phyloP scores from a whole-genome alignment of 305 asterid species.

The Andrographis paniculata region DNA sequence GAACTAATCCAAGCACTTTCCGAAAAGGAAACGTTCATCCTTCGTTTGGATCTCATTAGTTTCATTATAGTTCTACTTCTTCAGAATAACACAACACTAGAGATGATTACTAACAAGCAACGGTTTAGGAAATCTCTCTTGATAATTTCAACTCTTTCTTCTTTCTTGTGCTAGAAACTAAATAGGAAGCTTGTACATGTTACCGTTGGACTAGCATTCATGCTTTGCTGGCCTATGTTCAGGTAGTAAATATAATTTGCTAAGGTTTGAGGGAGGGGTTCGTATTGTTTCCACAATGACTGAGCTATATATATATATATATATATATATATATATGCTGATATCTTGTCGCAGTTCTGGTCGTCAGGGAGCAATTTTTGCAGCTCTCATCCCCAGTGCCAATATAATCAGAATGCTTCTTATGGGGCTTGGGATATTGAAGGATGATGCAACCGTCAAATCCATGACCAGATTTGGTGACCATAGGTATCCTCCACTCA shows the following conservation, averaged over 20 bases:
- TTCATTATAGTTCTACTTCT: no score
- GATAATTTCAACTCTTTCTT: background rate
- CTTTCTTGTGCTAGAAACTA: constrained; percentile 42
- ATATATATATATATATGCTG: background rate
- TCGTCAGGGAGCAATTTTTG: constrained; percentile 61
- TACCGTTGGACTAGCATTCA: constrained; percentile 67
- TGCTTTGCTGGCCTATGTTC: constrained; percentile 98
- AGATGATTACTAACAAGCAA: no score
- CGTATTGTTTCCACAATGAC: no score
- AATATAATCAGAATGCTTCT: constrained; percentile 71
- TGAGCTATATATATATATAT: no score
- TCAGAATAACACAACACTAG: no score
- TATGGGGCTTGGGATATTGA: constrained; percentile 75
- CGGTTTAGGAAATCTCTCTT: background rate
- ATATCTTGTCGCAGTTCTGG: constrained; percentile 51
- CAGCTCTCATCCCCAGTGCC: constrained; percentile 61
- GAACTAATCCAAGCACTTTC: no score
- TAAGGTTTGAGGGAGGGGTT: no score
- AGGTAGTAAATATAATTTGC: no score
- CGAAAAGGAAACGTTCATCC: no score
- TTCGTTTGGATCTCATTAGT: no score
- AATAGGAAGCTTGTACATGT: constrained; percentile 91
- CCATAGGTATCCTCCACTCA: constrained; percentile 37
- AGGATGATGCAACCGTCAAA: constrained; percentile 82
- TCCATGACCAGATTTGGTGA: constrained; percentile 96